Evolutionary conservation across 2,329 filamentous ascomycete species (phyloP).

Genomic region (Fusarium citri): DNA sequence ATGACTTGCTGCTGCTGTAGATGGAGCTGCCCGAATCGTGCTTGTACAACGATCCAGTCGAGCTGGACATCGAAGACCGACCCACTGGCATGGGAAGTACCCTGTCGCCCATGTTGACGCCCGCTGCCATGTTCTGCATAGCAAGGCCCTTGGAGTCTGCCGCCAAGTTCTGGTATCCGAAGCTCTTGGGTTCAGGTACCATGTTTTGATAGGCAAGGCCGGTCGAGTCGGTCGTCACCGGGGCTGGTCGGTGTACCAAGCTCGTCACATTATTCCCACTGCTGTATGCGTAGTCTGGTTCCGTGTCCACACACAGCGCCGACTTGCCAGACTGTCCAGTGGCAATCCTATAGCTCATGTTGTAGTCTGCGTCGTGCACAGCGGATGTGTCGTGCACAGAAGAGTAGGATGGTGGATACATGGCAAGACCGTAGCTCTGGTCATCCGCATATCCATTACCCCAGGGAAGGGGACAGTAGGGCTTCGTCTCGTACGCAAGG

Average conservation of each 20-base stretch:
- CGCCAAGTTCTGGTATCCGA: slow-evolving; percentile 9
- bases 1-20: slow-evolving; percentile 41
- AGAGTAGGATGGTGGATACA: slow-evolving; percentile 41
- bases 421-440: slow-evolving; percentile 39
- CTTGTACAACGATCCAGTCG: slow-evolving; percentile 41
- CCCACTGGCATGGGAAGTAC: slow-evolving; percentile 35
- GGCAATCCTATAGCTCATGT: slow-evolving; percentile 46
- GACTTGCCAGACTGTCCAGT: slow-evolving; percentile 35
- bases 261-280: slow-evolving; percentile 23
- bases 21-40: slow-evolving; percentile 43
- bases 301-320: slow-evolving; percentile 45
- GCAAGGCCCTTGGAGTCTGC: slow-evolving; percentile 29
- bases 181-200: slow-evolving; percentile 19
- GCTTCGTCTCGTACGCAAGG: slow-evolving; percentile 43
- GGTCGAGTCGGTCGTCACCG: slow-evolving; percentile 12
- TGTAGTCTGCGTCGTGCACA: slow-evolving; percentile 43
- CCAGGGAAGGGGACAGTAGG: slow-evolving; percentile 46
- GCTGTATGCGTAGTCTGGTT: slow-evolving; percentile 45
- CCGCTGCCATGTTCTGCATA: slow-evolving; percentile 40
- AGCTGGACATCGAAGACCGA: slow-evolving; percentile 34
- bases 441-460: slow-evolving; percentile 44
- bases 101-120: slow-evolving; percentile 35
- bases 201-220: slow-evolving; percentile 10
- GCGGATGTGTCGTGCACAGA: slow-evolving; percentile 37
- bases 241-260: slow-evolving; percentile 28